Evolutionary conservation across 345 rosid genomes (phyloP).

Genomic region (Erucastrum elatum): DNA sequence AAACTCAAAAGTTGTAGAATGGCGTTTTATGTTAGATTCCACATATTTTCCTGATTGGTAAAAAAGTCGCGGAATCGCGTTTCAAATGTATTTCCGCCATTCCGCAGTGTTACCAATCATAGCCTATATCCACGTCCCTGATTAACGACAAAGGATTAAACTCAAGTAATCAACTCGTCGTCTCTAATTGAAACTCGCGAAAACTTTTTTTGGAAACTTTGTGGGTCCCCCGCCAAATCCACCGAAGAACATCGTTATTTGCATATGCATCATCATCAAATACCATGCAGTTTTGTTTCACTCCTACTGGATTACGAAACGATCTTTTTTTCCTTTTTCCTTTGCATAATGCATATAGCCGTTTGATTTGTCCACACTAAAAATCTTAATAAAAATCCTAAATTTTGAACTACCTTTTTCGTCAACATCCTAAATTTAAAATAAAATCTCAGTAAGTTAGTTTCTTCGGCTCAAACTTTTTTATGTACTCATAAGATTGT

Average conservation of each 20-base stretch:
- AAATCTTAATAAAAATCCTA: neutral
- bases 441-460: neutral
- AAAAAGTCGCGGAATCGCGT: no score
- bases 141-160: slow-evolving; percentile 35
- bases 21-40: no score
- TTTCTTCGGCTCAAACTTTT: neutral
- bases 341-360: slow-evolving; percentile 4
- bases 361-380: neutral
- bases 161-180: slow-evolving; percentile 17
- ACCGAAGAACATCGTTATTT: slow-evolving; percentile 63
- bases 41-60: no score
- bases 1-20: no score
- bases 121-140: slow-evolving; percentile 42
- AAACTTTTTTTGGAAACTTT: neutral
- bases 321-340: slow-evolving; percentile 3
- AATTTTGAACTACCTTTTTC: no score
- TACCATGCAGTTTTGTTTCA: slow-evolving; percentile 30
- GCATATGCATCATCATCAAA: slow-evolving; percentile 25
- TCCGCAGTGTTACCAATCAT: no score
- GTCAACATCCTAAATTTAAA: no score
- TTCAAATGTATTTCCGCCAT: no score
- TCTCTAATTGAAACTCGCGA: slow-evolving; percentile 43
- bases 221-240: slow-evolving; percentile 80
- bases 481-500: neutral
- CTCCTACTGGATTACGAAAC: slow-evolving; percentile 17